Evolutionary conservation across 1,139 yeast genomes (phyloP).

Genomic region (Saccharomyces hybrid): DNA sequence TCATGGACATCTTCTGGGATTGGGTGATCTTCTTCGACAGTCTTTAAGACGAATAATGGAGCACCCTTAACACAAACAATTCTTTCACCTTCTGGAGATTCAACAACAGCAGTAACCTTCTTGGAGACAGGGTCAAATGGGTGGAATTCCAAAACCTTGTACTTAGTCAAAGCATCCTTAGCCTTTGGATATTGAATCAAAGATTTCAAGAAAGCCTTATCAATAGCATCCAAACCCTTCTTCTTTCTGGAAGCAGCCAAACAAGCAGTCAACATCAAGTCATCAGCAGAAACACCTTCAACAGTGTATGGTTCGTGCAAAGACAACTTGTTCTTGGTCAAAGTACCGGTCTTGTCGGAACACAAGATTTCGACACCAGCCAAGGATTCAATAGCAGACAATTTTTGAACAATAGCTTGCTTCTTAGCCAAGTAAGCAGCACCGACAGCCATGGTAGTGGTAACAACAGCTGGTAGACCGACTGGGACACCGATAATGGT

Average conservation of each 20-base stretch:
- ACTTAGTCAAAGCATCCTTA: conserved; percentile 85
- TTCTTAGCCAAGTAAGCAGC: conserved; percentile 97
- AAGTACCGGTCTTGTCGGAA: conserved; percentile 98
- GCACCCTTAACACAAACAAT: conserved; percentile 97
- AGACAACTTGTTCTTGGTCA: conserved; percentile 93
- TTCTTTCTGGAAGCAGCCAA: conserved; percentile 96
- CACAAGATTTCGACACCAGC: conserved; percentile 98
- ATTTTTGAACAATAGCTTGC: conserved; percentile 94
- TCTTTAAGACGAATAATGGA: conserved; percentile 84
- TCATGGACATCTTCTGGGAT: conserved; percentile 89
- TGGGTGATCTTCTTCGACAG: conserved; percentile 92
- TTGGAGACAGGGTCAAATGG: conserved; percentile 96
- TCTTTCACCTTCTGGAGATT: conserved; percentile 91
- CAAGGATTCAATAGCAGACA: conserved; percentile 93
- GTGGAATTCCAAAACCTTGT: conserved; percentile 89
- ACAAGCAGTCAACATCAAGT: conserved; percentile 94
- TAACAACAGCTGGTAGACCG: conserved; percentile 97
- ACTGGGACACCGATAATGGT: conserved; percentile 99
- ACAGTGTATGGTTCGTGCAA: conserved; percentile 97
- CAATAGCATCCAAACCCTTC: conserved; percentile 97
- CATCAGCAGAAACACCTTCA: conserved; percentile 95
- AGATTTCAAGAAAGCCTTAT: conserved; percentile 91
- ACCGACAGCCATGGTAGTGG: conserved; percentile 99
- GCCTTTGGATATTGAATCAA: conserved; percentile 82
- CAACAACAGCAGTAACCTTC: conserved; percentile 89